Percentiles rank a stretch among this genome's conserved stretches.
Evolutionary conservation across 2,329 filamentous ascomycete genomes (phyloP).

Genomic region (Pezicula carpinea): DNA sequence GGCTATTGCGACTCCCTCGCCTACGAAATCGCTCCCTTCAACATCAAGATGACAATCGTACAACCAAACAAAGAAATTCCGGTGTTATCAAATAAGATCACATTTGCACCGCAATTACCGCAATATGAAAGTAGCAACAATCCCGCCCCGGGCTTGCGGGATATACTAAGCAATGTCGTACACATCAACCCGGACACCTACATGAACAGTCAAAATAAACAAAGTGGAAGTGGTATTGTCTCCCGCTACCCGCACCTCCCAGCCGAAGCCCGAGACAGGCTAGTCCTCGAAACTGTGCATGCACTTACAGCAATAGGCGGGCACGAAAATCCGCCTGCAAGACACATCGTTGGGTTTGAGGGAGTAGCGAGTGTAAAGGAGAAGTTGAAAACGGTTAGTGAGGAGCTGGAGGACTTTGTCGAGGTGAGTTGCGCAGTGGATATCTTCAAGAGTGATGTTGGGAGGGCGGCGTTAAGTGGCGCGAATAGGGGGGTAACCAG

Average conservation of each 20-base stretch:
- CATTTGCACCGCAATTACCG: constrained; percentile 72
- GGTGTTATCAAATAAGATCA: constrained; percentile 80
- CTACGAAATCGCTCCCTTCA: constrained; percentile 95
- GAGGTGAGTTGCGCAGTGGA: constrained; percentile 61
- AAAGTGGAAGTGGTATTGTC: constrained; percentile 36
- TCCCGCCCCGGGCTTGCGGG: constrained; percentile 74
- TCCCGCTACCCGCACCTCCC: constrained; percentile 73
- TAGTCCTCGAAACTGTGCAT: constrained; percentile 86
- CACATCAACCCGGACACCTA: constrained; percentile 67
- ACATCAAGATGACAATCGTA: constrained; percentile 91
- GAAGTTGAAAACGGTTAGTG: constrained; percentile 92
- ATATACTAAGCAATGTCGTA: constrained; percentile 76
- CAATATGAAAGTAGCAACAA: constrained; percentile 66
- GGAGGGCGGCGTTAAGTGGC: constrained; percentile 20
- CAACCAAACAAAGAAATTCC: constrained; percentile 93
- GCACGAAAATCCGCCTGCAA: constrained; percentile 89
- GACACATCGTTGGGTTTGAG: constrained; percentile 91
- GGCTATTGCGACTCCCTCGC: constrained; percentile 93
- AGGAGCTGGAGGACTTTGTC: constrained; percentile 94
- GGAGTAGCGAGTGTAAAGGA: constrained; percentile 86
- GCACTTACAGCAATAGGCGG: constrained; percentile 89
- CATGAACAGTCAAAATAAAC: constrained; percentile 27
- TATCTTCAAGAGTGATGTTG: constrained; percentile 28
- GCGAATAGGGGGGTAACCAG: not conserved
- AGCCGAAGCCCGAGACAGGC: constrained; percentile 59